These are phyloP conservation scores for Suillus weaverae DNA, from an alignment of 768 basidiomycete genomes.

Conservation along the genomic window DNA sequence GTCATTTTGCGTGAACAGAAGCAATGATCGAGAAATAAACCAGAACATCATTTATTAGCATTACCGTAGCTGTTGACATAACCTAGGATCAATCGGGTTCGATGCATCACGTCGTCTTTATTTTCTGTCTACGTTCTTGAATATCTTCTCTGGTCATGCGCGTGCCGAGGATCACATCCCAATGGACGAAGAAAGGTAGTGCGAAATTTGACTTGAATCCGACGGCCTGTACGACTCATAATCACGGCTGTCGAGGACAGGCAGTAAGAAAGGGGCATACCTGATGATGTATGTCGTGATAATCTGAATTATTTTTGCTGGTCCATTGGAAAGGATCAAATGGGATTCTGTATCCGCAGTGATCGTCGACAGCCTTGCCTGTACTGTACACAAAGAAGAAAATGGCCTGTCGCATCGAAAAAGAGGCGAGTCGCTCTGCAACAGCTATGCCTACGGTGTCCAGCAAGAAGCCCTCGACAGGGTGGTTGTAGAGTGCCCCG, in stretches of 20 bases:
- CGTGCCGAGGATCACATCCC: conserved; percentile 83
- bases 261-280: conserved; percentile 33
- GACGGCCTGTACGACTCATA: conserved; percentile 31
- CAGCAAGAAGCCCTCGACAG: conserved; percentile 88
- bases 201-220: conserved; percentile 93
- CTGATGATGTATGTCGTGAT: conserved; percentile 98
- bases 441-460: conserved; percentile 80
- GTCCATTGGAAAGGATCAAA: conserved; percentile 90
- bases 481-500: conserved; percentile 97
- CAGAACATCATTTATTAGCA: no score
- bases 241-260: not conserved
- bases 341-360: conserved; percentile 87
- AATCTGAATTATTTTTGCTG: conserved; percentile 89
- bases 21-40: no score
- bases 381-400: conserved; percentile 82
- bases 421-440: conserved; percentile 65
- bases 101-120: conserved; percentile 13
- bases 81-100: not conserved
- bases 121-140: conserved; percentile 43
- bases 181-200: conserved; percentile 92
- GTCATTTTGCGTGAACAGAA: no score
- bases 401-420: conserved; percentile 81
- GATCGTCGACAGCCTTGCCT: conserved; percentile 93
- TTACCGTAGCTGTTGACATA: no score
- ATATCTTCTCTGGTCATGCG: conserved; percentile 70